Evolutionary conservation across 202 grass and related monocot genomes (phyloP).

Genomic region (Setaria italica): DNA sequence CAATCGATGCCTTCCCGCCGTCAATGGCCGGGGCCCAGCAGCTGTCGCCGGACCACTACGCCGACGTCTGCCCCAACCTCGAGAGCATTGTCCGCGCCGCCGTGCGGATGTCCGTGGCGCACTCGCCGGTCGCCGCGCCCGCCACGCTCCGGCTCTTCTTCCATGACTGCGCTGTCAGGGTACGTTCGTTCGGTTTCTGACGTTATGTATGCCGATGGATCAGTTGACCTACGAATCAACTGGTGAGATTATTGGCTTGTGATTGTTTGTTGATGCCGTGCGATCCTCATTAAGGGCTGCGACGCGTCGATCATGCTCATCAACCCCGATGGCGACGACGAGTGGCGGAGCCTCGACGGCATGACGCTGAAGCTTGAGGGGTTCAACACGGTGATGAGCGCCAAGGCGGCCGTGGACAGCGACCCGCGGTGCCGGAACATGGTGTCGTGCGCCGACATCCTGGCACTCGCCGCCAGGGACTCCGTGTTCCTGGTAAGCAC

Average conservation of each 20-base stretch:
- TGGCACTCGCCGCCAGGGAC: constrained; percentile 79
- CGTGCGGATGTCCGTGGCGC: constrained; percentile 45
- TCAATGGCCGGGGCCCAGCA: not conserved
- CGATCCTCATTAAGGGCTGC: constrained; percentile 44
- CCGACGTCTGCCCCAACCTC: constrained; percentile 55
- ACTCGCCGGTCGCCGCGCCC: constrained; percentile 52
- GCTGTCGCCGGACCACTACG: constrained; percentile 55
- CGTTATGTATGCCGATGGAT: not conserved
- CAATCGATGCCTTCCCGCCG: not conserved
- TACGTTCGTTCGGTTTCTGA: not conserved
- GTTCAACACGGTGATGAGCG: constrained; percentile 51
- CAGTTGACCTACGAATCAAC: no score
- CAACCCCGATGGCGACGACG: constrained; percentile 55
- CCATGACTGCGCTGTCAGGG: constrained; percentile 83
- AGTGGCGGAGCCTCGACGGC: constrained; percentile 61
- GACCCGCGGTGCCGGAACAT: constrained; percentile 59
- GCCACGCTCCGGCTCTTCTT: constrained; percentile 76
- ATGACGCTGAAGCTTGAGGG: constrained; percentile 63
- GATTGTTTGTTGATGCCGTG: not conserved
- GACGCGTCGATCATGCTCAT: constrained; percentile 76
- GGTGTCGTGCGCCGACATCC: constrained; percentile 89
- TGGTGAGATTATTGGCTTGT: not conserved
- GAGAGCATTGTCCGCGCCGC: constrained; percentile 56
- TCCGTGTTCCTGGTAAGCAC: constrained; percentile 40
- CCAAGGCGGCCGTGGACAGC: constrained; percentile 69